Conservation (phyloP, 1,139 yeast species). For the Yamadazyma trypodendri region DNA sequence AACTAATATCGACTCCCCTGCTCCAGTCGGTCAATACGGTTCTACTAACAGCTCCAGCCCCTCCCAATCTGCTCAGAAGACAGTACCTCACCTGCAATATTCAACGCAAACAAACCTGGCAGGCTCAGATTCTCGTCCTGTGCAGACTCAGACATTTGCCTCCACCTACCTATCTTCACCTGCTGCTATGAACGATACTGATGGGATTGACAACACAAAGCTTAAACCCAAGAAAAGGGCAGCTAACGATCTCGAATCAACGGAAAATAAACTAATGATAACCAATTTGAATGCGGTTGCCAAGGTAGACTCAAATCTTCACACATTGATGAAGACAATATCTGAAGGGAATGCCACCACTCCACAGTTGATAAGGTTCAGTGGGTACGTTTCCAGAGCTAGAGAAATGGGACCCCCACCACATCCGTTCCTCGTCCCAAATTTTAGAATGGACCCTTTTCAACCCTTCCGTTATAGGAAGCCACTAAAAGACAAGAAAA, state of each 20-base stretch:
- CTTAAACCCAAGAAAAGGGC: conserved; percentile 10
- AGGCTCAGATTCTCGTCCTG: no score
- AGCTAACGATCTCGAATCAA: conserved; percentile 24
- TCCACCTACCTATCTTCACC: no score
- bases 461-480: conserved; percentile 20
- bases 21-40: no score
- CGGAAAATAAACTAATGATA: conserved; percentile 76
- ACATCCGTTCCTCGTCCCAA: conserved; percentile 25
- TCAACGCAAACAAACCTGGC: no score
- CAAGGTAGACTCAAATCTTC: conserved; percentile 63
- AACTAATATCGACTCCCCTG: no score
- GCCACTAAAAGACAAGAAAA: conserved; percentile 24
- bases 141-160: no score
- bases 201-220: not conserved
- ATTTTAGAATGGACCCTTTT: conserved; percentile 16
- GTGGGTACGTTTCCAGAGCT: conserved; percentile 75
- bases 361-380: conserved; percentile 72
- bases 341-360: conserved; percentile 77
- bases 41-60: no score
- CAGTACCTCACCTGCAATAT: no score
- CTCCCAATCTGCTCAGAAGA: no score
- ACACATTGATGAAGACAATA: conserved; percentile 73
- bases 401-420: conserved; percentile 69
- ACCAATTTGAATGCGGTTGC: conserved; percentile 82
- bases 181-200: not conserved